These are phyloP conservation scores for Crotalaria pallida DNA, from an alignment of 306 rosid genomes.

Conservation along the genomic window DNA sequence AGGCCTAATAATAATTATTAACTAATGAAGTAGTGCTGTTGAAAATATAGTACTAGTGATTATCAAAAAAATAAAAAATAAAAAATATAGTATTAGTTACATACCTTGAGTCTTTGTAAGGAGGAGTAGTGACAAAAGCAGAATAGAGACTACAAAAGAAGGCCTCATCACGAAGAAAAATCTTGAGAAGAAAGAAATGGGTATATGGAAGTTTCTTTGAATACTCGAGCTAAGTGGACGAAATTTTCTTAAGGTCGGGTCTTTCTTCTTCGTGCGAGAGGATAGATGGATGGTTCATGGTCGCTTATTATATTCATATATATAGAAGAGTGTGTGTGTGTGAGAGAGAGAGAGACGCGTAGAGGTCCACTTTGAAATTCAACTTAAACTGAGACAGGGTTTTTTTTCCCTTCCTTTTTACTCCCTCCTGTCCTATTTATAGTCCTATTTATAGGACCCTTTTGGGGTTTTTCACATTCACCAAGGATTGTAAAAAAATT, in stretches of 20 bases:
- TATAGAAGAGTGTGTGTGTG: too few relatives aligned
- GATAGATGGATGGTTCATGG: slow-evolving; percentile 19
- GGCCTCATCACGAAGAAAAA: slow-evolving; percentile 48
- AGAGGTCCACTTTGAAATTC: slow-evolving; percentile 46
- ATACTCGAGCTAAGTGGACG: not conserved
- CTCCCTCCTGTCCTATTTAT: too few relatives aligned
- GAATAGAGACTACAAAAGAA: slow-evolving; percentile 43
- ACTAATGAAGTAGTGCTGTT: not conserved
- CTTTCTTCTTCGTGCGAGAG: not conserved
- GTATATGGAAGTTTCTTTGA: not conserved
- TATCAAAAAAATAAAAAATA: too few relatives aligned
- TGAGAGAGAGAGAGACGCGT: not conserved
- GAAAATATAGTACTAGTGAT: too few relatives aligned
- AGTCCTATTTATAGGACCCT: too few relatives aligned
- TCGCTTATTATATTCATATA: slow-evolving; percentile 24
- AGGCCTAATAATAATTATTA: not conserved
- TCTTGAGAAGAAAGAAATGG: slow-evolving; percentile 3
- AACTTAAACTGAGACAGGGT: slow-evolving; percentile 24
- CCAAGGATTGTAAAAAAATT: too few relatives aligned
- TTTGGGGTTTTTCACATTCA: too few relatives aligned
- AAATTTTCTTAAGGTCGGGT: slow-evolving; percentile 12
- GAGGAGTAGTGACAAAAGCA: slow-evolving; percentile 48
- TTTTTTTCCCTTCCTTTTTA: slow-evolving; percentile 25
- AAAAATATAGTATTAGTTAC: not conserved
- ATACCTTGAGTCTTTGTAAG: slow-evolving; percentile 60